Evolutionary conservation across 352 stramenopile species (phyloP).

Genomic region (Saprolegnia diclina): DNA sequence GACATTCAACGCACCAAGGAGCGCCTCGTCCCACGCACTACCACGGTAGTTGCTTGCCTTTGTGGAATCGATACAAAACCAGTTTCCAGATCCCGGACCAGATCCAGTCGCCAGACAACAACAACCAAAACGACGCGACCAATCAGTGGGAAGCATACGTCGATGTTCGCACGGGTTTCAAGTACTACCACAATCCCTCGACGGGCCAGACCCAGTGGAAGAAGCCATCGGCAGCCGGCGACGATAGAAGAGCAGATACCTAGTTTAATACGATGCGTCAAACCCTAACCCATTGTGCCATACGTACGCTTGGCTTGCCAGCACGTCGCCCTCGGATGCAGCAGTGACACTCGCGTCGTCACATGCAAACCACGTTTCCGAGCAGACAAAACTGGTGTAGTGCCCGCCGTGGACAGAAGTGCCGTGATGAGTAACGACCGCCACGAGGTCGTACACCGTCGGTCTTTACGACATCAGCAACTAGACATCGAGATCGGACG

Average conservation of each 20-base stretch:
- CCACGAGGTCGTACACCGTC: background rate
- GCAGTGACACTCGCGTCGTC: background rate
- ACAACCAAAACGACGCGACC: background rate
- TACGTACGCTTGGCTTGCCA: background rate
- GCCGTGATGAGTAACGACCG: background rate
- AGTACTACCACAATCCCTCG: slow-evolving; percentile 20
- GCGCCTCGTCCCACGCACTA: background rate
- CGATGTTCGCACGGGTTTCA: slow-evolving; percentile 9
- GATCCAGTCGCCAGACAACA: no score
- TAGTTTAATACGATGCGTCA: background rate
- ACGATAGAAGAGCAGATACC: slow-evolving; percentile 4
- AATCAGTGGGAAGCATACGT: slow-evolving; percentile 25
- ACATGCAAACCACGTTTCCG: background rate
- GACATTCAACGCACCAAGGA: slow-evolving; percentile 18
- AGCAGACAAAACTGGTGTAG: background rate
- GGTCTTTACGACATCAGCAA: no score
- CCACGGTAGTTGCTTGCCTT: background rate
- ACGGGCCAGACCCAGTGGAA: slow-evolving; percentile 16
- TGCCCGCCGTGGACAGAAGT: background rate
- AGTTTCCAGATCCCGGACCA: no score
- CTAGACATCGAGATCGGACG: no score
- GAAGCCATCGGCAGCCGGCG: slow-evolving; percentile 13
- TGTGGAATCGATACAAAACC: background rate
- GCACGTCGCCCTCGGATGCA: background rate
- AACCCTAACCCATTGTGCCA: no score